Percentiles rank a stretch among this genome's conserved stretches.
Conservation (phyloP, 2,329 filamentous ascomycete genomes). For the Aspergillus sp. region DNA sequence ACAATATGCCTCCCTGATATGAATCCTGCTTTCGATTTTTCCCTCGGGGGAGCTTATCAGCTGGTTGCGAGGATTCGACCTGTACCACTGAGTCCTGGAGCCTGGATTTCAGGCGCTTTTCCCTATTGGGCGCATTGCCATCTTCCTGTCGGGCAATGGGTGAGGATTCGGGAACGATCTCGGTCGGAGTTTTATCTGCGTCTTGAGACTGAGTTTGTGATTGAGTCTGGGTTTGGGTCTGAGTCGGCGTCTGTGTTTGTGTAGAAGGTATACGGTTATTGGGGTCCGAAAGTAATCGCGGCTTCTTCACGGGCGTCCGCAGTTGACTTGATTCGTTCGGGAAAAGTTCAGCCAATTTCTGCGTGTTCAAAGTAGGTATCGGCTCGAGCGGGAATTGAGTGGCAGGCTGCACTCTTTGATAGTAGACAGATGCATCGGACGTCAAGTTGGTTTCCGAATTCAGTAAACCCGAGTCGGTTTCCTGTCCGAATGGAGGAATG, state of each 20-base stretch:
- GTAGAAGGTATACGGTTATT: conserved; percentile 3
- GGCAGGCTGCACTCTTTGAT: conserved; percentile 34
- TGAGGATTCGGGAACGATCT: conserved; percentile 43
- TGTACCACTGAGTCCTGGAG: conserved; percentile 33
- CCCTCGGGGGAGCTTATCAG: conserved; percentile 24
- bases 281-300: not conserved
- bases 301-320: not conserved
- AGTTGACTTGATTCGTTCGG: conserved; percentile 28
- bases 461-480: conserved; percentile 23
- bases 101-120: conserved; percentile 18
- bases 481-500: conserved; percentile 19
- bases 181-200: conserved; percentile 24
- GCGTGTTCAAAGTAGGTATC: conserved; percentile 35
- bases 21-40: conserved; percentile 10
- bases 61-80: conserved; percentile 43
- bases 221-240: conserved; percentile 8
- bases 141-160: conserved; percentile 25
- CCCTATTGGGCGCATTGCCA: conserved; percentile 3
- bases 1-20: conserved; percentile 25
- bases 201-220: conserved; percentile 22
- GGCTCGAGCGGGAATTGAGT: conserved; percentile 40
- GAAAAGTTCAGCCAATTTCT: conserved; percentile 40
- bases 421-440: conserved; percentile 39
- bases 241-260: not conserved
- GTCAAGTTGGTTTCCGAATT: conserved; percentile 29